Evolutionary conservation across 2,329 filamentous ascomycete genomes (phyloP).

Genomic region (Pseudocercospora fuligena): DNA sequence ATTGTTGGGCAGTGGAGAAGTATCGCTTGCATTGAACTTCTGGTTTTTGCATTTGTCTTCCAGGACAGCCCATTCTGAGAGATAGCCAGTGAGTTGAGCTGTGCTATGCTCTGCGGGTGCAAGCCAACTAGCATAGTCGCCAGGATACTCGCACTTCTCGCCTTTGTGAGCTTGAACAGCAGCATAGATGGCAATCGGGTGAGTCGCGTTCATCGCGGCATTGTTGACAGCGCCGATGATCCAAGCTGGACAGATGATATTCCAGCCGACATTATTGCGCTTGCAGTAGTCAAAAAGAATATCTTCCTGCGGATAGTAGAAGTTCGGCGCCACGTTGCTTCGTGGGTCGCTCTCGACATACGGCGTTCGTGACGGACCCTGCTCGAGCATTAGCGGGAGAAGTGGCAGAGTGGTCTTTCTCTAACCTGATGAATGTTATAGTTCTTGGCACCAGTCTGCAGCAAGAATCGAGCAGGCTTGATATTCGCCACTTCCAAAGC

Average conservation of each 20-base stretch:
- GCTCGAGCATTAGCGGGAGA: constrained; percentile 18
- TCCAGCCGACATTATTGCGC: constrained; percentile 47
- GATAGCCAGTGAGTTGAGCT: constrained; percentile 55
- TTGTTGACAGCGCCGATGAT: constrained; percentile 55
- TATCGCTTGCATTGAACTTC: constrained; percentile 53
- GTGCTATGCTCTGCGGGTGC: constrained; percentile 48
- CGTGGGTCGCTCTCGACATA: constrained; percentile 54
- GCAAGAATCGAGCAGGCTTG: constrained; percentile 53
- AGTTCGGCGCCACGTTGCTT: constrained; percentile 54
- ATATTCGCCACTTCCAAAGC: constrained; percentile 50
- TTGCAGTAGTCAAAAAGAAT: constrained; percentile 51
- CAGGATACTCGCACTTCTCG: constrained; percentile 51
- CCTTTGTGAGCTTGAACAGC: constrained; percentile 51
- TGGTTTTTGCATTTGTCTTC: constrained; percentile 49
- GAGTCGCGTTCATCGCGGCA: constrained; percentile 56
- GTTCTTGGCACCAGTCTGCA: constrained; percentile 60
- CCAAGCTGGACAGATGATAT: constrained; percentile 54
- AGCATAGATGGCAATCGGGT: constrained; percentile 57
- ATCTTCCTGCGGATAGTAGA: constrained; percentile 62
- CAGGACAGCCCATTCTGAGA: constrained; percentile 57
- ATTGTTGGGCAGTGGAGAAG: constrained; percentile 53
- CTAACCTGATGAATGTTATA: constrained; percentile 43
- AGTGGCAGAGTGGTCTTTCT: background rate
- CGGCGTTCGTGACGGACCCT: constrained; percentile 51
- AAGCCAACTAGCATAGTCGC: constrained; percentile 53